phyloP scores from a whole-genome alignment of 2,329 filamentous ascomycete genomes.

The Sclerotinia glacialis region DNA sequence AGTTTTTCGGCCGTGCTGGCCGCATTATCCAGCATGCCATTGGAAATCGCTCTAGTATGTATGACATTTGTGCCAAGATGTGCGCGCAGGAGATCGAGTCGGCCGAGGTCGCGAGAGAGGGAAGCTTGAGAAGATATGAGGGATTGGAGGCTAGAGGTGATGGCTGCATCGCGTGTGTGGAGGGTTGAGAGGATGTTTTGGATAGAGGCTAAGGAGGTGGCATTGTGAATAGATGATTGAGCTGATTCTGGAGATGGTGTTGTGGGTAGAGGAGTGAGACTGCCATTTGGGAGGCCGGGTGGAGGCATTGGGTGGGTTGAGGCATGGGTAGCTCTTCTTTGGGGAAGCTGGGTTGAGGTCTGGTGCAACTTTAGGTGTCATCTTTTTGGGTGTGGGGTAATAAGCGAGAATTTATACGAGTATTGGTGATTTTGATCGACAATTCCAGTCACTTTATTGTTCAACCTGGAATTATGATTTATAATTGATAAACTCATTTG shows the following conservation, averaged over 20 bases:
- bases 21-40: slow-evolving; percentile 85
- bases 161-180: slow-evolving; percentile 69
- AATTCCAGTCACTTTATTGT: not conserved
- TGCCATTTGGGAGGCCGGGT: slow-evolving; percentile 39
- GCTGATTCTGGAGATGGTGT: slow-evolving; percentile 23
- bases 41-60: slow-evolving; percentile 77
- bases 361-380: slow-evolving; percentile 24
- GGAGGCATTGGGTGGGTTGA: slow-evolving; percentile 40
- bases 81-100: slow-evolving; percentile 84
- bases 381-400: slow-evolving; percentile 26
- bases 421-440: slow-evolving; percentile 1
- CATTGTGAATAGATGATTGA: slow-evolving; percentile 56
- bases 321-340: slow-evolving; percentile 34
- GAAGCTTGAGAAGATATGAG: slow-evolving; percentile 82
- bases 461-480: not conserved
- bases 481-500: not conserved
- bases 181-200: slow-evolving; percentile 72
- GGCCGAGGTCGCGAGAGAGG: slow-evolving; percentile 79
- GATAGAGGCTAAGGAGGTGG: slow-evolving; percentile 74
- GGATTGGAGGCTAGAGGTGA: slow-evolving; percentile 71
- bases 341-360: slow-evolving; percentile 23
- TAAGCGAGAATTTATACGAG: slow-evolving; percentile 33
- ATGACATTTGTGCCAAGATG: slow-evolving; percentile 84
- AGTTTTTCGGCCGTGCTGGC: slow-evolving; percentile 82
- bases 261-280: slow-evolving; percentile 26